phyloP scores from a whole-genome alignment of 257 asterid species.

The Rehmannia glutinosa region DNA sequence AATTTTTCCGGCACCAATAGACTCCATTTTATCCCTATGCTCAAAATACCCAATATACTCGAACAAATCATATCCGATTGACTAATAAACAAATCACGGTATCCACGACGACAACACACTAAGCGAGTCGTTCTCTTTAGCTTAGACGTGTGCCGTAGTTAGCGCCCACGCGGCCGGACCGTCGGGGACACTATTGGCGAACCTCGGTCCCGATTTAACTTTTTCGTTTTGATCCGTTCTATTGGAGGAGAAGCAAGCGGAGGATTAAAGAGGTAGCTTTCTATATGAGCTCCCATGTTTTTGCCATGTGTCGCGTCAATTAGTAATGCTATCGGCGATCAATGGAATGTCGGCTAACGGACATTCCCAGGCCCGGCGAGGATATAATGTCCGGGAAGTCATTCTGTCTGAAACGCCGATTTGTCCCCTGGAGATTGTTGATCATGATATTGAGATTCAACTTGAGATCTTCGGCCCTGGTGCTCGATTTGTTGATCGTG shows the following conservation, averaged over 20 bases:
- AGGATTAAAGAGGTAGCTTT: slow-evolving; percentile 64
- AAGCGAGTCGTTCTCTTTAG: slow-evolving; percentile 26
- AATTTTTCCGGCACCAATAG: slow-evolving; percentile 41
- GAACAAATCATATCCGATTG: slow-evolving; percentile 51
- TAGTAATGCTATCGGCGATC: slow-evolving; percentile 50
- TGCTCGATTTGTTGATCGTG: slow-evolving; percentile 28
- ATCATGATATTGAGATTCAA: slow-evolving; percentile 32
- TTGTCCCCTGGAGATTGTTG: slow-evolving; percentile 39
- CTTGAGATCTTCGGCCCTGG: slow-evolving; percentile 39
- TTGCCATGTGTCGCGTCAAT: slow-evolving; percentile 47
- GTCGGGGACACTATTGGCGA: slow-evolving; percentile 46
- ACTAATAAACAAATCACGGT: slow-evolving; percentile 53
- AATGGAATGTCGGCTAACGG: slow-evolving; percentile 54
- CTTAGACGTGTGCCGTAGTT: slow-evolving; percentile 33
- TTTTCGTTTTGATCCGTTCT: slow-evolving; percentile 46
- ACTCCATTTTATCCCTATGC: slow-evolving; percentile 53
- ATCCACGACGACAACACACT: slow-evolving; percentile 43
- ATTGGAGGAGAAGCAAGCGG: slow-evolving; percentile 62
- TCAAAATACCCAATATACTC: slow-evolving; percentile 54
- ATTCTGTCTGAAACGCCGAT: slow-evolving; percentile 36
- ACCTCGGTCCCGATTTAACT: slow-evolving; percentile 42
- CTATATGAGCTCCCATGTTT: slow-evolving; percentile 31
- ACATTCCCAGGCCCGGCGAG: slow-evolving; percentile 25
- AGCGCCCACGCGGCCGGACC: too few species aligned
- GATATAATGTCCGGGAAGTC: slow-evolving; percentile 10